phyloP scores from a whole-genome alignment of 495 filamentous ascomycete species.

The Aspergillus ostianus region DNA sequence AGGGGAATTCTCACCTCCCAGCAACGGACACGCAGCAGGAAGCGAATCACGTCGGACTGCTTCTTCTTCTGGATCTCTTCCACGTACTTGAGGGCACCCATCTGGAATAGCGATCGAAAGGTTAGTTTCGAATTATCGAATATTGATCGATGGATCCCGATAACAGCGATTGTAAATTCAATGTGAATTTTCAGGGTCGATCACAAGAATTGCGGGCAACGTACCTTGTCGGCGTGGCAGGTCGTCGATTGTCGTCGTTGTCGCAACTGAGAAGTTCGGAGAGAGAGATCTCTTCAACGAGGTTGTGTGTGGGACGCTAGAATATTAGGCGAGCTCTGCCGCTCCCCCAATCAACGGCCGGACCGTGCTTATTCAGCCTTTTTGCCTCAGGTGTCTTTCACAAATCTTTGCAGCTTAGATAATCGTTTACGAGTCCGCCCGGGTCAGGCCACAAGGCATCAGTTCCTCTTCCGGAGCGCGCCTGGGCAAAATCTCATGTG shows the following conservation, averaged over 20 bases:
- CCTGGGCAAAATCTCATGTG: too few species aligned
- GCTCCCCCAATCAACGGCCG: conserved; percentile 15
- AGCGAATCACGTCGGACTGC: conserved; percentile 98
- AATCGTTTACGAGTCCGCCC: too few species aligned
- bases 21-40: conserved; percentile 99
- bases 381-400: conserved; percentile 18
- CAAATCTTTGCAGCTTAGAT: neutral
- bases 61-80: conserved; percentile 99
- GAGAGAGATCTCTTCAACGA: conserved; percentile 33
- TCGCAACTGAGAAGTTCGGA: conserved; percentile 44
- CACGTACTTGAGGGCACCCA: conserved; percentile 98
- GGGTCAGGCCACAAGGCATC: neutral
- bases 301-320: conserved; percentile 50
- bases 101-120: conserved; percentile 40
- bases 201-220: conserved; percentile 12
- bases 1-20: conserved; percentile 89
- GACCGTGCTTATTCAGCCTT: neutral
- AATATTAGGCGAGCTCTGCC: conserved; percentile 42
- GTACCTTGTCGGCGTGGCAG: conserved; percentile 53
- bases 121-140: conserved; percentile 12
- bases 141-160: neutral
- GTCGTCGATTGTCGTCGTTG: conserved; percentile 51
- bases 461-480: neutral
- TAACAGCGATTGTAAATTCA: neutral
- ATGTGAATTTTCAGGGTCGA: neutral